Percentiles rank a stretch among this genome's conserved stretches.
phyloP scores from a whole-genome alignment of 2,329 filamentous ascomycete species.

The Thyridium curvatum region DNA sequence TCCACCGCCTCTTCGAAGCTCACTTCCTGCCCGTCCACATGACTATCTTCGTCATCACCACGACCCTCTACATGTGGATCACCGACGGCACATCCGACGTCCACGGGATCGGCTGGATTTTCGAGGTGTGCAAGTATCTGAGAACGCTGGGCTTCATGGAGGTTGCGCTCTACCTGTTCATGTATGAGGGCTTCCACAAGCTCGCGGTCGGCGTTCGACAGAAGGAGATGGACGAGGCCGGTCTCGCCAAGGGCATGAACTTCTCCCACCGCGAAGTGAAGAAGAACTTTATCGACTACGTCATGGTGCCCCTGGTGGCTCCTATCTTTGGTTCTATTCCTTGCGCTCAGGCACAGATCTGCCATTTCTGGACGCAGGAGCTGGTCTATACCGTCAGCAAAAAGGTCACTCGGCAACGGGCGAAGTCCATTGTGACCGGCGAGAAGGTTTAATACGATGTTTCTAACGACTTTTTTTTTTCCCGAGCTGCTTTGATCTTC shows the following conservation, averaged over 20 bases:
- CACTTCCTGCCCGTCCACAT: slow-evolving; percentile 67
- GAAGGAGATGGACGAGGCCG: slow-evolving; percentile 60
- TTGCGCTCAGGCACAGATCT: slow-evolving; percentile 59
- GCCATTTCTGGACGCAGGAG: slow-evolving; percentile 64
- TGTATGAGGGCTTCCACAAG: slow-evolving; percentile 64
- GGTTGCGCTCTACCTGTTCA: slow-evolving; percentile 55
- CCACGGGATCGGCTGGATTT: slow-evolving; percentile 51
- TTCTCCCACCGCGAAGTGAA: slow-evolving; percentile 54
- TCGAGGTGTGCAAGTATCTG: slow-evolving; percentile 52
- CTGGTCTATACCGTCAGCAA: slow-evolving; percentile 67
- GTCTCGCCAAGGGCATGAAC: slow-evolving; percentile 57
- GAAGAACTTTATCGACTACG: slow-evolving; percentile 55
- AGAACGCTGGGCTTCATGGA: slow-evolving; percentile 56
- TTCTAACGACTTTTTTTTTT: slow-evolving; percentile 2
- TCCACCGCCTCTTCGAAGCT: slow-evolving; percentile 66
- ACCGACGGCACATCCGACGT: slow-evolving; percentile 44
- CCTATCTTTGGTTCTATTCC: slow-evolving; percentile 64
- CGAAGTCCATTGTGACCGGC: slow-evolving; percentile 34
- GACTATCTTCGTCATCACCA: slow-evolving; percentile 56
- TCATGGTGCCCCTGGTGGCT: slow-evolving; percentile 60
- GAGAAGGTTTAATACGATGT: slow-evolving; percentile 33
- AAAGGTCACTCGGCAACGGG: slow-evolving; percentile 52
- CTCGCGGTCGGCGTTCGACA: slow-evolving; percentile 54
- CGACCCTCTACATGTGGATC: slow-evolving; percentile 51
- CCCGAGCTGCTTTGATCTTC: slow-evolving; percentile 7